Base-by-base conservation (phyloP, 2,329 filamentous ascomycete species). In the Metarhizium humberi region DNA sequence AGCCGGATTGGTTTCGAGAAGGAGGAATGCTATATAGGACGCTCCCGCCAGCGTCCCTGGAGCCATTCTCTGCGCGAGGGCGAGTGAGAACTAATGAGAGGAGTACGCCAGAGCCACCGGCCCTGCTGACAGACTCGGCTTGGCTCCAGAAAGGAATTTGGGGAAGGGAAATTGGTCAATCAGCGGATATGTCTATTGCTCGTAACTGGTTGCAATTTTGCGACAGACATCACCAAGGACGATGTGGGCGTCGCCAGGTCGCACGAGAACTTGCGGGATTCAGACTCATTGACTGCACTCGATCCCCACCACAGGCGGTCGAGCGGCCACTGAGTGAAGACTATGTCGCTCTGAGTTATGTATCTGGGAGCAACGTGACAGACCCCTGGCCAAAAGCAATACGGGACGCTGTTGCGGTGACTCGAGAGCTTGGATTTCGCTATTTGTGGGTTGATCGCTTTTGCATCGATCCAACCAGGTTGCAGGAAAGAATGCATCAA, bases 381-480 rank as follows among this genome's bases (percentile, higher is more conserved):
- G 63, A 63, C 2, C 59, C 57, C 0, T 70, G 67, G 68, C 65
- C 68, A 30, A 64, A 61, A 51, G 67, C 69, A 38, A 60, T 71
- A 1, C 60, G 57, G 55, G 68, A 71, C 36, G 66, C 69, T 10
- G 65, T 68, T 7, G 54, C 57, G 2, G 69, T 70, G 6, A 65
- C 67, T 0, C 63, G 59, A 10, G 57, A 63, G 2, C 59, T 74
- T 6, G 69, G 69, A 0, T 57, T 70, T 8, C 57, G 64, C 5
- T 70, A 73, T 53, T 62, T 74, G 2, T 74, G 72, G 72, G 64
- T 74, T 2, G 71, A 73, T 54, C 60, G 63, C 30, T 62, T 69
- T 2, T 74, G 72, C 48, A 68, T 73, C 38, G 62, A 66, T 38
- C 58, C 62, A 6, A 18, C 58, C 2, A 56, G 55, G 2, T 58